Evolutionary conservation across 2,329 filamentous ascomycete species (phyloP).

Genomic region (Corynespora cassiicola): DNA sequence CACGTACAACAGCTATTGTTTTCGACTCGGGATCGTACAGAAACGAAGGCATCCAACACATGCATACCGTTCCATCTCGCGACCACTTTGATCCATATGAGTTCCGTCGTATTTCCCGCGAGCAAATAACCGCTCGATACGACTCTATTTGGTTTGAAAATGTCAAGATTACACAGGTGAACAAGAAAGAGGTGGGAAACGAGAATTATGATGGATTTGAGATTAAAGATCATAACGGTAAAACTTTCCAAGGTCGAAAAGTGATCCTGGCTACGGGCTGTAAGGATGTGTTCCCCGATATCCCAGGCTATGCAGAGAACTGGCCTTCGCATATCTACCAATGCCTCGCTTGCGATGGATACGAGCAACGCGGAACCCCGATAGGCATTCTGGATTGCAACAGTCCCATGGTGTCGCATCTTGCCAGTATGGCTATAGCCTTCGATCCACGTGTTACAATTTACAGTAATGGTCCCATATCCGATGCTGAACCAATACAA

Average conservation of each 20-base stretch:
- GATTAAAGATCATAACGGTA: conserved; percentile 50
- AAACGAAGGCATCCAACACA: conserved; percentile 50
- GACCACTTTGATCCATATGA: conserved; percentile 34
- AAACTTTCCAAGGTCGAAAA: conserved; percentile 57
- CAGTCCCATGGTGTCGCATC: conserved; percentile 27
- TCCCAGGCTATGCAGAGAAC: conserved; percentile 61
- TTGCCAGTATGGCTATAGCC: conserved; percentile 29
- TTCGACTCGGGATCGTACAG: conserved; percentile 53
- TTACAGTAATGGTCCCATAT: conserved; percentile 29
- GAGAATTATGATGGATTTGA: conserved; percentile 43
- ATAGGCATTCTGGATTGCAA: conserved; percentile 33
- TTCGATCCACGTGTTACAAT: conserved; percentile 37
- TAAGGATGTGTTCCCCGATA: conserved; percentile 57
- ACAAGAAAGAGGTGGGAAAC: conserved; percentile 26
- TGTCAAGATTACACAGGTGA: conserved; percentile 24
- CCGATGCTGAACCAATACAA: conserved; percentile 17
- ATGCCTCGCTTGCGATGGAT: conserved; percentile 67
- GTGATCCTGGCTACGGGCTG: conserved; percentile 64
- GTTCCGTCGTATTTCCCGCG: conserved; percentile 38
- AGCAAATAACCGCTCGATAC: conserved; percentile 46
- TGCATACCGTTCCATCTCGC: conserved; percentile 49
- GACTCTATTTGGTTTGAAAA: conserved; percentile 41
- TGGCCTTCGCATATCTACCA: conserved; percentile 60
- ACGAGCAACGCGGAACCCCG: conserved; percentile 58
- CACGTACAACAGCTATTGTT: conserved; percentile 48